Evolutionary conservation across 2,329 filamentous ascomycete species (phyloP), one percentile per base, ranked within the genome.

Genomic region (Malbranchea cinnamomea): DNA sequence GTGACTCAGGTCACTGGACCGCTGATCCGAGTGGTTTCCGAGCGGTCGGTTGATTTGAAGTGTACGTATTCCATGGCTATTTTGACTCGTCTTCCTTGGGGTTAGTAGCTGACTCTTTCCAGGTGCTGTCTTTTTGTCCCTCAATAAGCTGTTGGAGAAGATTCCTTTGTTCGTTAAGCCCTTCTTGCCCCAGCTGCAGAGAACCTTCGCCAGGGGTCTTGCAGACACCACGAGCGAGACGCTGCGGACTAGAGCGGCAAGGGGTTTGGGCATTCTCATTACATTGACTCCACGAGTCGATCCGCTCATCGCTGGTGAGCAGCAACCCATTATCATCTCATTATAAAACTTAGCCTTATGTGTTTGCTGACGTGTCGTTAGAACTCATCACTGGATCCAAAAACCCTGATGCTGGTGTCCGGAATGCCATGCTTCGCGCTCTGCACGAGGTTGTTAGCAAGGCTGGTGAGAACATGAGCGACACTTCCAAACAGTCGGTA

Each of bases 1-100:
- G 89, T 98, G 36, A 94, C 87, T 17, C 85, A 94, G 49, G 94
- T 98, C 44, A 95, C 91, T 4, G 89, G 89, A 50, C 89, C 91
- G 13, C 71, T 98, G 31, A 98, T 98, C 54, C 81, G 89, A 68
- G 87, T 95, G 13, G 85, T 98, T 11, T 94, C 89, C 4, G 89
- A 98, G 54, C 75, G 87, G 38, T 93, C 89, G 2, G 84, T 84
- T 2, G 91, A 98, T 30, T 84, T 98, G 55, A 95, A 93, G 60
- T 60, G 59, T 59, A 52, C 38, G 49, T 31, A 22, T 13, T 30
- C 24, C 27, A 3, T 14, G 10, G n/a, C n/a, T n/a, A 18, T 28
- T 6, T 23, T 24, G 19, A 20, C 6, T 21, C 20, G 12, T 23
- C 17, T 10, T 11, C n/a, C 3, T 17, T 22, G 20, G 24, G 21